Conservation (phyloP, 768 basidiomycete genomes). For the Tulasnella sp. region DNA sequence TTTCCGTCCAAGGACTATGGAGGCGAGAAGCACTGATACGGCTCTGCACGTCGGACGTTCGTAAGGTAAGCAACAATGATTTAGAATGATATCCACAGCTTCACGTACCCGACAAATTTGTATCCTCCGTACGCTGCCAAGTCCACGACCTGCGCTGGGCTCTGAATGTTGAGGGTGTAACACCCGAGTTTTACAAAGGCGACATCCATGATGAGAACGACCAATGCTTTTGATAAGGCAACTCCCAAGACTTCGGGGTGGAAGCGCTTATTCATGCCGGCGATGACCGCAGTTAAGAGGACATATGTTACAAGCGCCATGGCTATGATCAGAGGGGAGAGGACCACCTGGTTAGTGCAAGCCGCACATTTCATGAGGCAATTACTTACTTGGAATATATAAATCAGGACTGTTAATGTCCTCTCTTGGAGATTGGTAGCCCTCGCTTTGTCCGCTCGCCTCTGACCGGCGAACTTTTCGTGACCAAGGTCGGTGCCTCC, state of each 20-base stretch:
- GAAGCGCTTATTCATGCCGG: slow-evolving; percentile 73
- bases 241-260: slow-evolving; percentile 83
- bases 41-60: slow-evolving; percentile 39
- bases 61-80: background rate
- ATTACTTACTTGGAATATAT: slow-evolving; percentile 80
- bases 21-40: slow-evolving; percentile 64
- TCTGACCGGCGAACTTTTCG: slow-evolving; percentile 56
- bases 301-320: slow-evolving; percentile 98
- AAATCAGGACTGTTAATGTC: slow-evolving; percentile 95
- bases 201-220: slow-evolving; percentile 81
- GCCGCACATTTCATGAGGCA: background rate
- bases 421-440: slow-evolving; percentile 78
- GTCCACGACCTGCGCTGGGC: slow-evolving; percentile 59
- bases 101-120: slow-evolving; percentile 85
- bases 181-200: slow-evolving; percentile 81
- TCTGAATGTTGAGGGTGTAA: slow-evolving; percentile 82
- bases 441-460: slow-evolving; percentile 48
- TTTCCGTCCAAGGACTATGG: slow-evolving; percentile 51
- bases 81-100: background rate
- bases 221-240: slow-evolving; percentile 71
- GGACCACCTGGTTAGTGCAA: background rate
- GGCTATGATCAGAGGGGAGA: slow-evolving; percentile 32
- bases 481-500: slow-evolving; percentile 84
- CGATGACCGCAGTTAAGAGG: slow-evolving; percentile 72
- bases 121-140: slow-evolving; percentile 90